These are phyloP conservation scores for Trichoderma oligosporum DNA, from an alignment of 2,329 filamentous ascomycete species.

Conservation along the genomic window DNA sequence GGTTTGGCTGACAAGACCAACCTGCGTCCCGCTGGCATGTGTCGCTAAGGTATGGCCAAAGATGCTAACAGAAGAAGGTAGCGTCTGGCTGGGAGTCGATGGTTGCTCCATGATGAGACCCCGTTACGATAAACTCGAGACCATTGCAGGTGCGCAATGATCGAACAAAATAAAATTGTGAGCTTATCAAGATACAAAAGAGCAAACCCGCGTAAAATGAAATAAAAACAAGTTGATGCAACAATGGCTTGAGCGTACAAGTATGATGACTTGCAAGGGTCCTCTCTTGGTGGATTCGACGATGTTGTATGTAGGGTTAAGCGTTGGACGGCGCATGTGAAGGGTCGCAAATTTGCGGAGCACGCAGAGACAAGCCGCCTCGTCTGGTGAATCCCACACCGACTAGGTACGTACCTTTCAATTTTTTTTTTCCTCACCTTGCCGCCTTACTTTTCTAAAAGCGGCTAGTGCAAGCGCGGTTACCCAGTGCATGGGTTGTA, in stretches of 20 bases:
- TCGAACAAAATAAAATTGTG: not conserved
- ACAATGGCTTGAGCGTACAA: not conserved
- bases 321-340: conserved; percentile 16
- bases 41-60: conserved; percentile 25
- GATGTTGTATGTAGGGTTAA: conserved; percentile 8
- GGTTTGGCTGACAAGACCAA: conserved; percentile 27
- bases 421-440: not conserved
- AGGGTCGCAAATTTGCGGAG: conserved; percentile 20
- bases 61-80: conserved; percentile 47
- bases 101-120: conserved; percentile 41
- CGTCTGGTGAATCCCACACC: conserved; percentile 6
- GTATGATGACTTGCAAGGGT: not conserved
- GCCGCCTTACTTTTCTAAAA: not conserved
- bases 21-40: conserved; percentile 28
- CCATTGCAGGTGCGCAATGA: conserved; percentile 9
- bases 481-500: conserved; percentile 26
- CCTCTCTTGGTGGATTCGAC: conserved; percentile 7
- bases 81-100: conserved; percentile 43
- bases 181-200: not conserved
- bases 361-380: not conserved
- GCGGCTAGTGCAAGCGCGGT: not conserved
- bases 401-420: conserved; percentile 15
- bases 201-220: not conserved
- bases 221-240: conserved; percentile 1
- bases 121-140: conserved; percentile 20